A percentile compares a stretch with the other conserved stretches of the same genome.
Conservation (phyloP, 768 basidiomycete species). For the Amanita rubescens region DNA sequence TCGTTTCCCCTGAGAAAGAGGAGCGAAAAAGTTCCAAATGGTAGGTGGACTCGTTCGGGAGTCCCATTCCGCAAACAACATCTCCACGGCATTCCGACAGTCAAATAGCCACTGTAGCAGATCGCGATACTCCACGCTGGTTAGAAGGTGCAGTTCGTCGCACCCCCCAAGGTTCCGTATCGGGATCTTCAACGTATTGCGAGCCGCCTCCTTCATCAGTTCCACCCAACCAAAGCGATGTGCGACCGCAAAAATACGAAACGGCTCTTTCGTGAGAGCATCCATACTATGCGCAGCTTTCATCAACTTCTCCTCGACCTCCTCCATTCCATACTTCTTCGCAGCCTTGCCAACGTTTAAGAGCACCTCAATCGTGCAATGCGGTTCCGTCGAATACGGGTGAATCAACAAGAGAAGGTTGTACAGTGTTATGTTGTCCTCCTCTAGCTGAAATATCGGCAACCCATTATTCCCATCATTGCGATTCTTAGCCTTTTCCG, state of each 20-base stretch:
- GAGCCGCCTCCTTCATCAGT: background rate
- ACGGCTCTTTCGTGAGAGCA: background rate
- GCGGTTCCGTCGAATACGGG: background rate
- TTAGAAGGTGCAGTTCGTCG: background rate
- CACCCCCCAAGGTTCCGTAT: background rate
- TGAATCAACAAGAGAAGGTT: conserved; percentile 3
- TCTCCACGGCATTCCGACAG: background rate
- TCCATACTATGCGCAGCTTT: conserved; percentile 8
- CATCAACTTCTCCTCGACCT: background rate
- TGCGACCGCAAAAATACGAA: conserved; percentile 1
- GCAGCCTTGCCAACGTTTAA: background rate
- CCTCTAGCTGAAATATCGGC: background rate
- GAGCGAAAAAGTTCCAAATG: no score
- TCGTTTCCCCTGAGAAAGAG: no score
- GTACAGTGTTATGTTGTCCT: background rate
- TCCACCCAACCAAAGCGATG: background rate
- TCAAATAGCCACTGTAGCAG: conserved; percentile 23
- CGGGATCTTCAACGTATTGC: background rate
- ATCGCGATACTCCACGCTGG: conserved; percentile 13
- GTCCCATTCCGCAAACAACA: no score
- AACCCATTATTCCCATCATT: background rate
- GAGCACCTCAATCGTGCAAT: background rate
- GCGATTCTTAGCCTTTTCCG: no score
- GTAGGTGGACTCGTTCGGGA: no score
- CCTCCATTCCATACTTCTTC: conserved; percentile 4